These are phyloP conservation scores for Filobasidium uniguttulatum DNA, from an alignment of 1,284 basidiomycete species.

Conservation along the genomic window DNA sequence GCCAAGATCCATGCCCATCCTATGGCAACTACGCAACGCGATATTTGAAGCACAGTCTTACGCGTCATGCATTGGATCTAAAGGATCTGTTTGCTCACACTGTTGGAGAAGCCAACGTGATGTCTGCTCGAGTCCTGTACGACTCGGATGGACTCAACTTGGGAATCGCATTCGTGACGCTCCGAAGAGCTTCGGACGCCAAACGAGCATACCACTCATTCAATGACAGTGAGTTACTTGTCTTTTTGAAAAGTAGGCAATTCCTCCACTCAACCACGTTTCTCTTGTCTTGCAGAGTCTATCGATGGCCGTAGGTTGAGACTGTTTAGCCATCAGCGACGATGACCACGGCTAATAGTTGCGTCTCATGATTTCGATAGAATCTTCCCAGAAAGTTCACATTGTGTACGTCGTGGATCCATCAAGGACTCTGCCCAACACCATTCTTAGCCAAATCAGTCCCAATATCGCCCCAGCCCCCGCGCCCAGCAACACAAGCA, in stretches of 20 bases:
- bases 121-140: not conserved
- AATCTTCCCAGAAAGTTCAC: not conserved
- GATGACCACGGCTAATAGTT: not conserved
- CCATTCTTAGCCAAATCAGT: not conserved
- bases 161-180: not conserved
- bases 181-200: not conserved
- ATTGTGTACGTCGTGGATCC: slow-evolving; percentile 1
- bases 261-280: not conserved
- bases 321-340: too few relatives aligned
- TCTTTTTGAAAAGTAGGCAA: not conserved
- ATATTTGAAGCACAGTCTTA: too few relatives aligned
- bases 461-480: not conserved
- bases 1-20: too few relatives aligned
- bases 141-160: not conserved
- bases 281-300: not conserved
- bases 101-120: not conserved
- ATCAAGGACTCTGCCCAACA: not conserved
- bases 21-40: too few relatives aligned
- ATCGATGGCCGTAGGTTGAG: not conserved
- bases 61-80: too few relatives aligned
- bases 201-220: not conserved
- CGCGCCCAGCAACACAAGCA: not conserved
- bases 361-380: not conserved
- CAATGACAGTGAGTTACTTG: not conserved
- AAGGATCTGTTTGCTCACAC: not conserved